Conservation (phyloP, 495 filamentous ascomycete genomes). For the Aspergillus saccharolyticus region DNA sequence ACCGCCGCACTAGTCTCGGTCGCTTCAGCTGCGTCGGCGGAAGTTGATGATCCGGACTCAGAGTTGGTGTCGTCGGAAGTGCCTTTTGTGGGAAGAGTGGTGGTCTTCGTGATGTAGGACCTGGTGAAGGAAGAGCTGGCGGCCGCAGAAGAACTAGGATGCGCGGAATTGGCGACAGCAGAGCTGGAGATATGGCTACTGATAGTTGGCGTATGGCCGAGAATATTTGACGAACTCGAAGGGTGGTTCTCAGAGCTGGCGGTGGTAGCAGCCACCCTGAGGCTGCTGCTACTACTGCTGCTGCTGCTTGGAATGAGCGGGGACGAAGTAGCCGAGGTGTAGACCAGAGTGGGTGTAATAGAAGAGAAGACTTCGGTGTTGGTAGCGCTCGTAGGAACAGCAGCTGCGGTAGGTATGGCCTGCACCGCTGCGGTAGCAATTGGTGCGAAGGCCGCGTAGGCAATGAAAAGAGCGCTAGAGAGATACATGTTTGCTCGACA, state of each 20-base stretch:
- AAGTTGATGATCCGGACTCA: slow-evolving; percentile 1
- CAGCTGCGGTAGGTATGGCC: slow-evolving; percentile 22
- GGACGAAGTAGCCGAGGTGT: neutral
- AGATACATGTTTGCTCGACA: slow-evolving; percentile 33
- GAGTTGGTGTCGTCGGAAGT: neutral
- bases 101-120: slow-evolving; percentile 12
- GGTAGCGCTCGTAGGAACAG: slow-evolving; percentile 27
- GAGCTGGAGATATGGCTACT: neutral
- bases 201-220: neutral
- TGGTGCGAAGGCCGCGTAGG: slow-evolving; percentile 29
- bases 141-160: slow-evolving; percentile 15
- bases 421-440: slow-evolving; percentile 30
- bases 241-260: slow-evolving; percentile 1
- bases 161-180: neutral
- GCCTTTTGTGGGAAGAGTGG: neutral
- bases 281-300: slow-evolving; percentile 3
- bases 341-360: neutral
- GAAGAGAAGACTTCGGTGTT: slow-evolving; percentile 9
- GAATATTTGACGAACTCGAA: neutral
- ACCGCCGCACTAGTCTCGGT: slow-evolving; percentile 27
- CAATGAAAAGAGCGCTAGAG: slow-evolving; percentile 31
- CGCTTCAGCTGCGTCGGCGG: slow-evolving; percentile 22
- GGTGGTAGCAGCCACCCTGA: slow-evolving; percentile 5
- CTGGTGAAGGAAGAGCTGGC: slow-evolving; percentile 22
- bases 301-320: neutral